Conservation (phyloP, 345 rosid genomes). For the Conringia planisiliqua region DNA sequence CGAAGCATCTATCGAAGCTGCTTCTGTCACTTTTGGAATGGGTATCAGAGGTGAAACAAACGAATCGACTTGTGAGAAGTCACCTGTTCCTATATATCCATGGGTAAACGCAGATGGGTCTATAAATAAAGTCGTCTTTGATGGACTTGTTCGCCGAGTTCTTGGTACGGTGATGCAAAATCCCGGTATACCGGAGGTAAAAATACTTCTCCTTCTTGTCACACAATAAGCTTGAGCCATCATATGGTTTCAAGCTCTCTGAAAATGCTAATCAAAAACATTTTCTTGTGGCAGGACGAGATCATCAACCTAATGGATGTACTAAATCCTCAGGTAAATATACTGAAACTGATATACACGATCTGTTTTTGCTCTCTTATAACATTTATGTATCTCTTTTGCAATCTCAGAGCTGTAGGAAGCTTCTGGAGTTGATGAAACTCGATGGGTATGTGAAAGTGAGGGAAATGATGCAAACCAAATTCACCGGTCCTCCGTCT, state of each 20-base stretch:
- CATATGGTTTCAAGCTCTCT: background rate
- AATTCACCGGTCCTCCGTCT: constrained; percentile 48
- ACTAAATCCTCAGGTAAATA: constrained; percentile 81
- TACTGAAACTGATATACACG: background rate
- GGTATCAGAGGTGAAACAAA: constrained; percentile 5
- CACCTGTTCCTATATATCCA: constrained; percentile 63
- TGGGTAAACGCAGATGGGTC: constrained; percentile 96
- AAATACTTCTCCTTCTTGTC: constrained; percentile 4
- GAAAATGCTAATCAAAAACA: background rate
- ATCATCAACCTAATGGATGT: constrained; percentile 62
- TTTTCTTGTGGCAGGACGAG: constrained; percentile 55
- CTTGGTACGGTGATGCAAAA: constrained; percentile 86
- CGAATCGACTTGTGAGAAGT: constrained; percentile 30
- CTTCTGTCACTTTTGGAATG: constrained; percentile 19
- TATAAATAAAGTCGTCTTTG: constrained; percentile 55
- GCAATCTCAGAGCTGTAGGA: constrained; percentile 59
- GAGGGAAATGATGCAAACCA: constrained; percentile 61
- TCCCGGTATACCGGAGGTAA: constrained; percentile 90
- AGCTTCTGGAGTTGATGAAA: constrained; percentile 68
- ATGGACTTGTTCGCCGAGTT: constrained; percentile 76
- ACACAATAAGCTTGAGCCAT: background rate
- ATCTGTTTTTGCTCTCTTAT: background rate
- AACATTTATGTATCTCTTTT: background rate
- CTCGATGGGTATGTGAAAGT: constrained; percentile 60
- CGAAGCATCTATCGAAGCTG: constrained; percentile 32